These are phyloP conservation scores for Comarum palustre DNA, from an alignment of 306 rosid species.

Conservation along the genomic window DNA sequence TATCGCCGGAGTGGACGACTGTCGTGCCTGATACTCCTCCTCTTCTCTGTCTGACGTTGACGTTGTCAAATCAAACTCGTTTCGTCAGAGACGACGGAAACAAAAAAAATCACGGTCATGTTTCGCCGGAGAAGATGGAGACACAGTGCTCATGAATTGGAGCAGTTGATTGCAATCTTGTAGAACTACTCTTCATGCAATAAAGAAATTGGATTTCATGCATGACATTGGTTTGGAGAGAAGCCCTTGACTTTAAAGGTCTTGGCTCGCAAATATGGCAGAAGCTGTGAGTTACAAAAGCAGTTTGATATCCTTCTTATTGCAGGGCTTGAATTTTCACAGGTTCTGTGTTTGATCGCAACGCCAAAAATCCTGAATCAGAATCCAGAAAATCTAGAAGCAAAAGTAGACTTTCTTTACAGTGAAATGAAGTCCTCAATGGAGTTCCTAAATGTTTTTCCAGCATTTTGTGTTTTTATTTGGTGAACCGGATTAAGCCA, in stretches of 20 bases:
- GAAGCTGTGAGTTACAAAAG: constrained; percentile 36
- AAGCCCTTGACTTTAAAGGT: constrained; percentile 50
- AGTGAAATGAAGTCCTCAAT: constrained; percentile 50
- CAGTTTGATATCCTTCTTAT: constrained; percentile 60
- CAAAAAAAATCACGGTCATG: too few species aligned
- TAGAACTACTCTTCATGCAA: constrained; percentile 36
- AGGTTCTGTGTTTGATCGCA: constrained; percentile 44
- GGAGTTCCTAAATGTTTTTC: constrained; percentile 47
- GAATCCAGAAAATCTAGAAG: constrained; percentile 47
- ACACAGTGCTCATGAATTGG: too few species aligned
- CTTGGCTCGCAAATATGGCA: constrained; percentile 50
- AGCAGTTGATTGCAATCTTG: constrained; percentile 39
- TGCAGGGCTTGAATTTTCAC: constrained; percentile 55
- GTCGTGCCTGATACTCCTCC: too few species aligned
- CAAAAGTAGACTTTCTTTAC: constrained; percentile 51
- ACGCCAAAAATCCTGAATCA: constrained; percentile 62
- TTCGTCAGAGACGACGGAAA: too few species aligned
- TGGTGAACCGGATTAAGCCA: constrained; percentile 71
- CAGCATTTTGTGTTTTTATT: constrained; percentile 56
- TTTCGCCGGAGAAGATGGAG: too few species aligned
- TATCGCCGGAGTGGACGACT: too few species aligned
- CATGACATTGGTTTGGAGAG: constrained; percentile 70
- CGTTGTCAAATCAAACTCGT: too few species aligned
- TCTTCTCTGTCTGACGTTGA: too few species aligned
- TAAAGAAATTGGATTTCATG: constrained; percentile 62